Evolutionary conservation across 306 rosid genomes (phyloP), one percentile per base, ranked within the genome.

Genomic region (Trifolium dubium): DNA sequence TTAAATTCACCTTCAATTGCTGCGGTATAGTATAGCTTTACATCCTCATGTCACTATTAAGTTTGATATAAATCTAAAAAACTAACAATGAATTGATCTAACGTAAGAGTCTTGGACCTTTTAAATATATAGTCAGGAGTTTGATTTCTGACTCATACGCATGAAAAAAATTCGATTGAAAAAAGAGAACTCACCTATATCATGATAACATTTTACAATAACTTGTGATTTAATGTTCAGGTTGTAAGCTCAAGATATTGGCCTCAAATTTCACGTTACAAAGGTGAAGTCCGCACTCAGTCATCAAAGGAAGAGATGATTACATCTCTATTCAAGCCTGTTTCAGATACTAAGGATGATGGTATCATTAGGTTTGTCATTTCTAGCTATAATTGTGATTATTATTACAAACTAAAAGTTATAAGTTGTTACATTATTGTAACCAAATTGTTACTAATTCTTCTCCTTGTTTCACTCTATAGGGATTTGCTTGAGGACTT

Each of bases 221-320:
- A 10, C 67, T 40, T 44, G 14, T 44, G 50, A 4, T 12, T 44
- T 11, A 44, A 50, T 51, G 17, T 51, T 17, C 65, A 84, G 87
- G 87, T 84, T 65, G 87, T 77, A 4, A 80, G 87, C 69, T 84
- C 87, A 2, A 73, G 87, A 40, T 10, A 19, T 28, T 84, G 87
- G 87, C 87, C 87, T 44, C 40, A 17, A 28, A 64, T 84, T 31
- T 77, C 85, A 14, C 68, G 85, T 19, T 84, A 84, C 19, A 73
- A 79, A 73, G 87, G 85, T 13, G 23, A 65, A 10, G 80, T 84
- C 51, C 82, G 80, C 2, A 65, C 80, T 15, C 87, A 84, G 5
- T 55, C 82, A 47, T 40, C 87, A 0, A 80, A 64, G 59, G 77
- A 73, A 19, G 82, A 80, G 67, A 80, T 84, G 69, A 56, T 84